Evolutionary conservation across 2,329 filamentous ascomycete genomes (phyloP).

Genomic region (Kalmusia sp.): DNA sequence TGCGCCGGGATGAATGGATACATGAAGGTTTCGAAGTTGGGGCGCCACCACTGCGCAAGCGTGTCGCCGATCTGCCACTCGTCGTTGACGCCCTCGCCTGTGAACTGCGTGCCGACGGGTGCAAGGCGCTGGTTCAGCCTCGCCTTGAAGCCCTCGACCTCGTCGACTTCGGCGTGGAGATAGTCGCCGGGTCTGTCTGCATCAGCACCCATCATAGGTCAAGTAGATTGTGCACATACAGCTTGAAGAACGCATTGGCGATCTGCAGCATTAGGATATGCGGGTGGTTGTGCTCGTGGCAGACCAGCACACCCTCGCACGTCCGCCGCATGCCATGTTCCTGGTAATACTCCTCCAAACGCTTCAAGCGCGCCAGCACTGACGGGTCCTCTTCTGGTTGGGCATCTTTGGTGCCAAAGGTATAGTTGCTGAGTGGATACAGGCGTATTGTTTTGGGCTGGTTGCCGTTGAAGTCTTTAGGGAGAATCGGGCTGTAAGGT

Average conservation of each 20-base stretch:
- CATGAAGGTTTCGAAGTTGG: slow-evolving; percentile 99
- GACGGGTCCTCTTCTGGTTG: slow-evolving; percentile 98
- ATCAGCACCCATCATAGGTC: not conserved
- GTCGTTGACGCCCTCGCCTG: slow-evolving; percentile 85
- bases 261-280: slow-evolving; percentile 99
- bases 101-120: slow-evolving; percentile 81
- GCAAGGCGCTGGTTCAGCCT: slow-evolving; percentile 92
- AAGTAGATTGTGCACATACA: slow-evolving; percentile 56
- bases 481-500: slow-evolving; percentile 70
- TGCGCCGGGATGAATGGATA: slow-evolving; percentile 97
- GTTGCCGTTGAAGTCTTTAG: slow-evolving; percentile 84
- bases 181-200: slow-evolving; percentile 81
- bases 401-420: slow-evolving; percentile 97
- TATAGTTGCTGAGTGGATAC: slow-evolving; percentile 97
- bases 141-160: slow-evolving; percentile 92
- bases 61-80: slow-evolving; percentile 97
- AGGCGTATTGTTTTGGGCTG: slow-evolving; percentile 90
- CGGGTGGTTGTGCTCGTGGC: slow-evolving; percentile 98
- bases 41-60: slow-evolving; percentile 97
- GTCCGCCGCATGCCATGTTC: slow-evolving; percentile 95
- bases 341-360: slow-evolving; percentile 93
- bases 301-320: slow-evolving; percentile 95
- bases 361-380: slow-evolving; percentile 88
- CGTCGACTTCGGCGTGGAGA: slow-evolving; percentile 85
- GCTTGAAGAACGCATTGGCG: slow-evolving; percentile 98